These are phyloP conservation scores for Tremella fuciformis DNA, from an alignment of 768 basidiomycete species.

Conservation along the genomic window DNA sequence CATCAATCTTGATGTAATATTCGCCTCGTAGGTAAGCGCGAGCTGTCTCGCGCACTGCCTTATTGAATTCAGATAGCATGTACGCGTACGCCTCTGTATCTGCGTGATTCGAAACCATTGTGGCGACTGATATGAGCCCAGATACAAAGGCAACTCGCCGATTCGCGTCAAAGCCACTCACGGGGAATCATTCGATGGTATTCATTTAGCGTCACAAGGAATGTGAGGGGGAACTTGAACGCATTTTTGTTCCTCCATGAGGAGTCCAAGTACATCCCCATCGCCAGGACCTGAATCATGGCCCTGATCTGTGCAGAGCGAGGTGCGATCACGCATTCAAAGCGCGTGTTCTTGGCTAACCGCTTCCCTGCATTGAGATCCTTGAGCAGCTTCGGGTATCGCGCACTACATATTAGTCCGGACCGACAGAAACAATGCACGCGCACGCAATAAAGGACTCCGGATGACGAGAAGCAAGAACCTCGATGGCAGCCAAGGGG, in stretches of 20 bases:
- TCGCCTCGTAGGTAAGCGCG: not conserved
- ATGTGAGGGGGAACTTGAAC: slow-evolving; percentile 12
- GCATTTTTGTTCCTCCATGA: slow-evolving; percentile 22
- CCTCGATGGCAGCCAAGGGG: slow-evolving; percentile 9
- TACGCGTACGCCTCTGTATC: slow-evolving; percentile 9
- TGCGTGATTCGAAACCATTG: slow-evolving; percentile 10
- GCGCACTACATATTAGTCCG: not conserved
- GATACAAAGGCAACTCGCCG: too few relatives aligned
- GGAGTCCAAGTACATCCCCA: slow-evolving; percentile 15
- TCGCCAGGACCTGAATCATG: slow-evolving; percentile 7
- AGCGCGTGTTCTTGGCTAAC: not conserved
- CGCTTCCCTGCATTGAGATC: not conserved
- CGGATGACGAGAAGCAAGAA: slow-evolving; percentile 2
- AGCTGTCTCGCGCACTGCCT: not conserved
- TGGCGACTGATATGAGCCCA: slow-evolving; percentile 8
- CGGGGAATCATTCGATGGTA: slow-evolving; percentile 17
- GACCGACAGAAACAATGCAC: not conserved
- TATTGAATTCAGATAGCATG: slow-evolving; percentile 4
- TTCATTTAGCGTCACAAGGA: slow-evolving; percentile 16
- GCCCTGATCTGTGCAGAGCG: slow-evolving; percentile 2
- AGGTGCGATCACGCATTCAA: slow-evolving; percentile 14
- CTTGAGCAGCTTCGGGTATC: not conserved
- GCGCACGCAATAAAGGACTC: slow-evolving; percentile 8
- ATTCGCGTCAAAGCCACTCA: slow-evolving; percentile 2
- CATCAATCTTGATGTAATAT: not conserved